Evolutionary conservation across 2,329 filamentous ascomycete species (phyloP).

Genomic region (Microsporum ferrugineum): DNA sequence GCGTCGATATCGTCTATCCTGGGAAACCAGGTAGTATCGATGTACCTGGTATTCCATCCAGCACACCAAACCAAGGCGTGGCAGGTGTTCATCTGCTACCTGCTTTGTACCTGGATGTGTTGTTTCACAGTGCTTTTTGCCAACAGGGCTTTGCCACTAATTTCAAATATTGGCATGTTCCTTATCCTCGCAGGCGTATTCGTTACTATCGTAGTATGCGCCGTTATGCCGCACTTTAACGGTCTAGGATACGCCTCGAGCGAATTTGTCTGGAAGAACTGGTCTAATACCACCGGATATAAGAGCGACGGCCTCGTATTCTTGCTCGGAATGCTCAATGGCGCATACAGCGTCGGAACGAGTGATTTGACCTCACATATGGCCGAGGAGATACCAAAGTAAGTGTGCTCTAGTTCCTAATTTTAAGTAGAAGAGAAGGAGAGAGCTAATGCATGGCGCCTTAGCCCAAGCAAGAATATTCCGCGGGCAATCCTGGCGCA

Average conservation of each 20-base stretch:
- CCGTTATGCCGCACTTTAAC: conserved; percentile 42
- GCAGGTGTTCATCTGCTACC: conserved; percentile 50
- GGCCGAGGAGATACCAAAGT: conserved; percentile 51
- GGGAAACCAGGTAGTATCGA: conserved; percentile 48
- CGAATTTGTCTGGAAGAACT: conserved; percentile 45
- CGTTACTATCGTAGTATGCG: conserved; percentile 43
- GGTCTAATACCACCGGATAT: conserved; percentile 39
- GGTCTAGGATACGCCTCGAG: conserved; percentile 36
- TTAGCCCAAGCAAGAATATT: conserved; percentile 33
- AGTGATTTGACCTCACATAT: conserved; percentile 55
- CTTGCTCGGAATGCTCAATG: conserved; percentile 55
- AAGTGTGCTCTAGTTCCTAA: conserved; percentile 3
- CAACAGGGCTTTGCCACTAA: conserved; percentile 42
- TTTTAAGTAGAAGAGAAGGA: not conserved
- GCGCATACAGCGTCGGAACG: conserved; percentile 56
- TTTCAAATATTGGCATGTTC: conserved; percentile 46
- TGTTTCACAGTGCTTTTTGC: conserved; percentile 45
- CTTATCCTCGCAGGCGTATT: conserved; percentile 45
- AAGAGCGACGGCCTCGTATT: conserved; percentile 51
- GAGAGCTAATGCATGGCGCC: not conserved
- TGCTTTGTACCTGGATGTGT: conserved; percentile 46
- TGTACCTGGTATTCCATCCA: conserved; percentile 50
- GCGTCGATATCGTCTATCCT: conserved; percentile 49
- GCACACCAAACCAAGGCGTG: conserved; percentile 43
- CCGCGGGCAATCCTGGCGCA: conserved; percentile 42